These are phyloP conservation scores for Saussurea involucrata DNA, from an alignment of 129 eudicot genomes.

Conservation along the genomic window DNA sequence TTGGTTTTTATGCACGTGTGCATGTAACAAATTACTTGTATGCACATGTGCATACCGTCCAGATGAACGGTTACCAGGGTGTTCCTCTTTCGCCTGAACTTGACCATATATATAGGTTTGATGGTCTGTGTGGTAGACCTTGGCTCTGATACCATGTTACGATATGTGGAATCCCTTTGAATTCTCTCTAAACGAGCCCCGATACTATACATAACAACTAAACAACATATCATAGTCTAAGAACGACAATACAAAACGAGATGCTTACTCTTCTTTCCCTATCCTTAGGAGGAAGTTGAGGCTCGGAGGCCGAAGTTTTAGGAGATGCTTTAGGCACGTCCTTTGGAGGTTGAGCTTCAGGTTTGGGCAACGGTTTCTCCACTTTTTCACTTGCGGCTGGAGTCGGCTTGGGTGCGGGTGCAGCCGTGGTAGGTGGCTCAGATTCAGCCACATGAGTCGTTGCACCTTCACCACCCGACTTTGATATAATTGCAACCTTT, in stretches of 20 bases:
- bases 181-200: background rate
- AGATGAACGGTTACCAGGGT: background rate
- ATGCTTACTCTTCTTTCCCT: constrained; percentile 89
- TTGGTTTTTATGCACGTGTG: no score
- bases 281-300: constrained; percentile 86
- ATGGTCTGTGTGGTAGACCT: background rate
- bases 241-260: background rate
- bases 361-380: constrained; percentile 39
- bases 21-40: no score
- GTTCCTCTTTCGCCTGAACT: background rate
- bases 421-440: constrained; percentile 27
- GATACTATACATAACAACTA: background rate
- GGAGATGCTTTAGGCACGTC: constrained; percentile 54
- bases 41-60: background rate
- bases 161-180: no score
- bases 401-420: constrained; percentile 1
- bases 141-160: background rate
- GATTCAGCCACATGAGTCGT: constrained; percentile 48
- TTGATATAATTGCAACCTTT: constrained; percentile 78
- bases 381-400: constrained; percentile 30
- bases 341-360: constrained; percentile 37
- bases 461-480: constrained; percentile 65
- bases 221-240: background rate
- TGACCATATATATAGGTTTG: no score
- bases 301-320: constrained; percentile 57